Conservation (phyloP, 2,329 filamentous ascomycete genomes). For the Hypoxylon sp. region DNA sequence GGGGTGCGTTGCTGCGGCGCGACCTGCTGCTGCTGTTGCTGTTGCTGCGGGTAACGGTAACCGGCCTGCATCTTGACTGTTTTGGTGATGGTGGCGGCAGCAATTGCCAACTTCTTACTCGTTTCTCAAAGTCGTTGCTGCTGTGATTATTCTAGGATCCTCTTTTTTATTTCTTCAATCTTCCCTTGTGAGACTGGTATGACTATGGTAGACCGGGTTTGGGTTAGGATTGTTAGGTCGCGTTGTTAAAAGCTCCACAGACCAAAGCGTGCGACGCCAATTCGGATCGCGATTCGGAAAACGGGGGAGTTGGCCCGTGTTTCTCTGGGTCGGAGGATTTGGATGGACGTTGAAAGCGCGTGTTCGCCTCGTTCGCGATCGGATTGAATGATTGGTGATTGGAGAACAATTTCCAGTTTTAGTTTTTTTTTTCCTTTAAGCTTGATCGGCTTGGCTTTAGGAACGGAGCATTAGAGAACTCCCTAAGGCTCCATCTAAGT, state of each 20-base stretch:
- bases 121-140: background rate
- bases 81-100: slow-evolving; percentile 15
- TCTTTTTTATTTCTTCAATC: slow-evolving; percentile 3
- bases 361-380: slow-evolving; percentile 35
- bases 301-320: slow-evolving; percentile 25
- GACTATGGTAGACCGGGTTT: slow-evolving; percentile 6
- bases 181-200: slow-evolving; percentile 21
- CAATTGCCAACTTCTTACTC: background rate
- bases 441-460: slow-evolving; percentile 26
- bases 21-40: slow-evolving; percentile 59
- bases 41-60: slow-evolving; percentile 59
- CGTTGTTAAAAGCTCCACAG: slow-evolving; percentile 32
- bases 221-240: too few relatives aligned
- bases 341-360: slow-evolving; percentile 32
- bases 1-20: slow-evolving; percentile 59
- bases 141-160: background rate
- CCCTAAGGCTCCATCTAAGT: too few relatives aligned
- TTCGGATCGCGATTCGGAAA: slow-evolving; percentile 33
- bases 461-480: slow-evolving; percentile 5
- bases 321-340: slow-evolving; percentile 30
- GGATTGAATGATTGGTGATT: slow-evolving; percentile 24
- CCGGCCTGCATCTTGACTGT: slow-evolving; percentile 59
- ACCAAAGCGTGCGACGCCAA: slow-evolving; percentile 33
- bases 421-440: background rate
- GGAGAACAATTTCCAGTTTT: slow-evolving; percentile 22